Conservation (phyloP, 345 rosid genomes). For the Gossypioides kirkii region DNA sequence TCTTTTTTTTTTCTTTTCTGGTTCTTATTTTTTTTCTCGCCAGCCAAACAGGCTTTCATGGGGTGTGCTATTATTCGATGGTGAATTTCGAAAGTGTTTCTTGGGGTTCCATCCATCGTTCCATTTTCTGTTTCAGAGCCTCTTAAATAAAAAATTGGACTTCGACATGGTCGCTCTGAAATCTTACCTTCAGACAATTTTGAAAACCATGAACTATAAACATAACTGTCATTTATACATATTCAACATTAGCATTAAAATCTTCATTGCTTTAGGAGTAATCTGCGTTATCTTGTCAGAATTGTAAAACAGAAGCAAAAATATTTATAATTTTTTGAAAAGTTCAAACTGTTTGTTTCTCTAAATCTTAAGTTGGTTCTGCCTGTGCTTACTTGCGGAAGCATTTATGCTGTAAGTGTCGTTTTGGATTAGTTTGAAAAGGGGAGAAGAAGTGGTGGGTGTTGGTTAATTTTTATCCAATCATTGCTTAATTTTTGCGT, state of each 20-base stretch:
- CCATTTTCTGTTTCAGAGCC: slow-evolving; percentile 35
- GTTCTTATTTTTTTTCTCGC: too few relatives aligned
- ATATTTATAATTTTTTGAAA: not conserved
- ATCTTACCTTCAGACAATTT: slow-evolving; percentile 51
- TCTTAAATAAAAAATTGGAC: slow-evolving; percentile 30
- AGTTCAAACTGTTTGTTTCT: not conserved
- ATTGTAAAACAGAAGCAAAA: not conserved
- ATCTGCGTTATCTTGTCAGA: not conserved
- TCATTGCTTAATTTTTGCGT: too few relatives aligned
- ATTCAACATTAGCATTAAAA: not conserved
- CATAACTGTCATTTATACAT: not conserved
- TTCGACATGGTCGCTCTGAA: slow-evolving; percentile 53
- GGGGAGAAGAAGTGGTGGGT: too few relatives aligned
- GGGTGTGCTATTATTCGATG: slow-evolving; percentile 55
- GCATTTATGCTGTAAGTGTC: too few relatives aligned
- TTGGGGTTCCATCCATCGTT: slow-evolving; percentile 42
- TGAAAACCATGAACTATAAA: slow-evolving; percentile 13
- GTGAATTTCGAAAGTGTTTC: slow-evolving; percentile 49
- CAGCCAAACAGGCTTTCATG: not conserved
- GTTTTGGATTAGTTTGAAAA: too few relatives aligned
- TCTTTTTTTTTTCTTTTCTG: fast-evolving
- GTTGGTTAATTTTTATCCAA: too few relatives aligned
- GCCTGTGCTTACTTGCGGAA: too few relatives aligned
- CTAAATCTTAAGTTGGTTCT: too few relatives aligned
- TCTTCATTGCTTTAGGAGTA: not conserved